These are phyloP conservation scores for Trypanosoma caninum DNA, from an alignment of 208 protist genomes.

Conservation along the genomic window DNA sequence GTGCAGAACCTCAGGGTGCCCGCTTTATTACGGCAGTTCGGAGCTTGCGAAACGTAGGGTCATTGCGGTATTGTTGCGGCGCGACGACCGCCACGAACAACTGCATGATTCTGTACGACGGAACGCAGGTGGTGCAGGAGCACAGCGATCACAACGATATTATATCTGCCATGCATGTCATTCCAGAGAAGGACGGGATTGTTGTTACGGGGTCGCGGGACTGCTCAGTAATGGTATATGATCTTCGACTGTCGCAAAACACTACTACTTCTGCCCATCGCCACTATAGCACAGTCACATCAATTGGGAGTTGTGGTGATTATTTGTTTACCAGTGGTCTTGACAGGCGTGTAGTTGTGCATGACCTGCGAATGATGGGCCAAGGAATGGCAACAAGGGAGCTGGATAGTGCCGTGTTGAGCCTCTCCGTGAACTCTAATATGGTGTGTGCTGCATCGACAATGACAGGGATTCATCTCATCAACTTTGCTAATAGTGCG, in stretches of 20 bases:
- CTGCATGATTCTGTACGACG: conserved; percentile 63
- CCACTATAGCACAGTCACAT: conserved; percentile 73
- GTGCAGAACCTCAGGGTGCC: conserved; percentile 64
- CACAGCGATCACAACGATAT: conserved; percentile 84
- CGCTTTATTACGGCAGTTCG: conserved; percentile 76
- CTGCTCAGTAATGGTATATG: conserved; percentile 77
- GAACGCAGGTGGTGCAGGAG: conserved; percentile 52
- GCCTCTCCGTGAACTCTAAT: conserved; percentile 55
- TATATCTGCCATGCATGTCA: conserved; percentile 73
- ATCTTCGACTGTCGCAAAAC: conserved; percentile 47
- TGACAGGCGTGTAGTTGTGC: conserved; percentile 66
- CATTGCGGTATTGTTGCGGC: conserved; percentile 59
- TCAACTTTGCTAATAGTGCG: conserved; percentile 62
- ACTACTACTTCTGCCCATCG: conserved; percentile 40
- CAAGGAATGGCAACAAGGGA: conserved; percentile 41
- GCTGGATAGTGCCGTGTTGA: conserved; percentile 78
- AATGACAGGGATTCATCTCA: conserved; percentile 72
- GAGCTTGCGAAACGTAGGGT: conserved; percentile 33
- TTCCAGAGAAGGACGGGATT: conserved; percentile 52
- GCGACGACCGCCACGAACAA: conserved; percentile 39
- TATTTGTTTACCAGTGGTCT: conserved; percentile 82
- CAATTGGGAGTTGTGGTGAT: conserved; percentile 71
- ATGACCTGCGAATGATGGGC: conserved; percentile 81
- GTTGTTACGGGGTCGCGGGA: conserved; percentile 85
- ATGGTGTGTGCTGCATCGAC: conserved; percentile 84